Base-by-base conservation (phyloP, 495 filamentous ascomycete species). In the Aspergillus ellipticus region DNA sequence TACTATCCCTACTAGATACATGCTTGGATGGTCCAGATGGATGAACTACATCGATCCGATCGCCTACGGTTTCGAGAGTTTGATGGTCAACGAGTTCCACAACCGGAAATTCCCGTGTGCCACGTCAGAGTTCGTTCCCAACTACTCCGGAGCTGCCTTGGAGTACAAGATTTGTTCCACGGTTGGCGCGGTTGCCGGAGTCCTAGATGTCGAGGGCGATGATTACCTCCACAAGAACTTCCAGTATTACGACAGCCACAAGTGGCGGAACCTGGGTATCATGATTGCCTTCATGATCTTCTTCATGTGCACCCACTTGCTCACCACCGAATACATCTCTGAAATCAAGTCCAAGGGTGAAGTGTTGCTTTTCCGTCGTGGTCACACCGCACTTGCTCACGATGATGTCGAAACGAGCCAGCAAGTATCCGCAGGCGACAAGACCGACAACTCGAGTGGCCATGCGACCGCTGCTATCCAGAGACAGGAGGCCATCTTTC, bases 221-320 rank as follows among this genome's bases (percentile, higher is more conserved):
- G 68, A 72, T 16, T 88, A 83, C 56, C 76, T 85, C 21, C 43
- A 66, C 22, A 58, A 74, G 6, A 82, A 79, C 31, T 89, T 79
- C 66, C 66, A 70, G 7, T 89, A 89, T 56, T 72, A 69, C 19
- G 66, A 75, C 39, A 69, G 63, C 21, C 82, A 89, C 59, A 76
- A 87, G 26, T 89, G 86, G 86, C 69, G 86, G n/a, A 88, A 89
- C 56, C 65, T 88, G 58, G 86, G 85, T 21, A 82, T 90, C 60
- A 80, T 89, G 53, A 74, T 83, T 53, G 86, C 71, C 11, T 87
- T 89, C 66, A 85, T 81, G 67, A 49, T 79, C 8, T 84, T 86
- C 69, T 88, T 88, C 68, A 72, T 83, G 45, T 49, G 68, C 39
- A 68, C 80, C 15, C 70, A 80, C 53, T 59, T 82, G 9, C 51